Evolutionary conservation across 2,329 filamentous ascomycete species (phyloP).

Genomic region (Aspergillus flavus): DNA sequence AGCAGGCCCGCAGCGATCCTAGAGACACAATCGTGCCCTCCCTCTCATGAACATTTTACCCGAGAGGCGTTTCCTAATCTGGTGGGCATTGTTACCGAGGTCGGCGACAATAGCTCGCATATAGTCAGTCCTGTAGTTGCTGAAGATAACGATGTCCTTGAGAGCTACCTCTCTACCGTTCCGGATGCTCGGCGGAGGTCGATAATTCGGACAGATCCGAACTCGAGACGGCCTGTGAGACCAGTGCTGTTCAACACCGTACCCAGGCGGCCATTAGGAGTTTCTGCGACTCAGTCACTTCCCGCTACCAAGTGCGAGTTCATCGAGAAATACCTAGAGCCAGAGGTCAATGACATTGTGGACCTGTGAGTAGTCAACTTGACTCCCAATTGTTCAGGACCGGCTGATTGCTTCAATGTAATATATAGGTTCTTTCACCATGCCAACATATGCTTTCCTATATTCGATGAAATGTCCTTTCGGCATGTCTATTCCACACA

Average conservation of each 20-base stretch:
- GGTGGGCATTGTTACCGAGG: conserved; percentile 20
- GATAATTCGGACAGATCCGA: conserved; percentile 26
- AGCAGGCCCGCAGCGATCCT: neutral
- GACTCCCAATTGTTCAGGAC: neutral
- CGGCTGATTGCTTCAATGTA: neutral
- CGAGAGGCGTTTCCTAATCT: conserved; percentile 11
- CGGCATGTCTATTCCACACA: conserved; percentile 42
- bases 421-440: conserved; percentile 50
- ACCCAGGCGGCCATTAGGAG: conserved; percentile 48
- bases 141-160: conserved; percentile 57
- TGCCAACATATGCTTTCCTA: conserved; percentile 56
- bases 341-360: conserved; percentile 43
- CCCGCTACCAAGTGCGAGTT: conserved; percentile 46
- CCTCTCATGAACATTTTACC: neutral
- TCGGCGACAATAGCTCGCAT: conserved; percentile 46
- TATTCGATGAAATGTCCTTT: conserved; percentile 56
- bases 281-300: conserved; percentile 23
- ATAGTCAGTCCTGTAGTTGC: conserved; percentile 57
- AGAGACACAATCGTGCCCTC: neutral
- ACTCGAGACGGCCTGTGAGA: conserved; percentile 22
- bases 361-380: conserved; percentile 42
- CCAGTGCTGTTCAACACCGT: conserved; percentile 53
- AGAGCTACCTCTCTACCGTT: conserved; percentile 52
- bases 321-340: conserved; percentile 54
- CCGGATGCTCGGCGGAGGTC: conserved; percentile 20